Percentiles rank a stretch among this genome's conserved stretches.
Conservation (phyloP, 371 early-diverging fungal genomes). For the Lichtheimia ornata region DNA sequence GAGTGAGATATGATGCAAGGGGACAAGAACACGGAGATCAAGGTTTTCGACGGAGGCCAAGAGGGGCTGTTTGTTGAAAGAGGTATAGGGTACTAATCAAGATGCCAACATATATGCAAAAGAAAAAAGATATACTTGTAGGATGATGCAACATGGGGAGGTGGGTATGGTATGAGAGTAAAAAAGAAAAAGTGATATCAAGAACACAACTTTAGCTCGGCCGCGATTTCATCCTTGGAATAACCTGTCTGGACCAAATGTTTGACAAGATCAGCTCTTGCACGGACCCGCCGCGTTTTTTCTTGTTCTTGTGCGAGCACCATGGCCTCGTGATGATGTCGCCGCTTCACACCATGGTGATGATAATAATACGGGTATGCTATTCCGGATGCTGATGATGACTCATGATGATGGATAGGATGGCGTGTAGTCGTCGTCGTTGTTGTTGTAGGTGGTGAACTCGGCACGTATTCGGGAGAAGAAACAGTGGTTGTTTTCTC, state of each 20-base stretch:
- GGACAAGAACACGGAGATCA: not conserved
- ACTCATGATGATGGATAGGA: conserved; percentile 8
- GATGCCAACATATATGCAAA: not conserved
- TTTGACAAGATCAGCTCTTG: conserved; percentile 17
- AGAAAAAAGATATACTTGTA: not conserved
- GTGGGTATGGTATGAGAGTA: not conserved
- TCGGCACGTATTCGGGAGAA: too few relatives aligned
- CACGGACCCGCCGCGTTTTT: conserved; percentile 18
- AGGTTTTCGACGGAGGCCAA: too few relatives aligned
- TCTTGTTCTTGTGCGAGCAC: conserved; percentile 10
- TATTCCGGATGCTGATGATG: not conserved
- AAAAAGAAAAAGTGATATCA: not conserved
- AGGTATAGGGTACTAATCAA: not conserved
- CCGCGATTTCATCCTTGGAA: conserved; percentile 18
- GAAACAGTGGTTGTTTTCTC: not conserved
- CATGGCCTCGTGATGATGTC: too few relatives aligned
- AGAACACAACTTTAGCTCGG: conserved; percentile 6
- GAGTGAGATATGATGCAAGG: not conserved
- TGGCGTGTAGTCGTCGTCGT: conserved; percentile 3
- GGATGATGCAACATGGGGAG: not conserved
- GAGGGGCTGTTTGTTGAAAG: not conserved
- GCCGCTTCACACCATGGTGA: too few relatives aligned
- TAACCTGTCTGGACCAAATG: conserved; percentile 11
- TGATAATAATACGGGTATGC: too few relatives aligned
- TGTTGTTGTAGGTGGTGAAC: not conserved